Conservation (phyloP, 2,329 filamentous ascomycete genomes). For the Cercospora nicotianae region DNA sequence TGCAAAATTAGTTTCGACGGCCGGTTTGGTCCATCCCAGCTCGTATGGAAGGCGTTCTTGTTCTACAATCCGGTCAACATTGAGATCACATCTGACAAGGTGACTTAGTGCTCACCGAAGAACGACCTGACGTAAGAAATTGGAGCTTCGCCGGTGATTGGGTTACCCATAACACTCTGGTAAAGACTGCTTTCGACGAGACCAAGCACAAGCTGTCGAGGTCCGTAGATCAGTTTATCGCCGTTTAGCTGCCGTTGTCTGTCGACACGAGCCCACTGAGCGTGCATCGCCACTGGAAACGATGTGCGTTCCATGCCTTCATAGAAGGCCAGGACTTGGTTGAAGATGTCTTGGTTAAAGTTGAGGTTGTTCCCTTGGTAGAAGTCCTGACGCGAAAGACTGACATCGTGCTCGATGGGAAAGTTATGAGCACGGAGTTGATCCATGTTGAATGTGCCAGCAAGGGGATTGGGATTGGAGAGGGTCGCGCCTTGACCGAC, state of each 20-base stretch:
- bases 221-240: slow-evolving; percentile 36
- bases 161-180: slow-evolving; percentile 37
- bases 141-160: slow-evolving; percentile 18
- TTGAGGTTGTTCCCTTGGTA: slow-evolving; percentile 37
- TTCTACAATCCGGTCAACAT: slow-evolving; percentile 14
- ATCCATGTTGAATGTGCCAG: slow-evolving; percentile 3
- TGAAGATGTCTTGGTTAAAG: slow-evolving; percentile 40
- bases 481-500: slow-evolving; percentile 29
- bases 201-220: slow-evolving; percentile 37
- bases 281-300: slow-evolving; percentile 33
- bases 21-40: slow-evolving; percentile 37
- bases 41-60: slow-evolving; percentile 40
- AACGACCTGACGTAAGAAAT: slow-evolving; percentile 21
- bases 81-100: background rate
- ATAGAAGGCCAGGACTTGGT: slow-evolving; percentile 34
- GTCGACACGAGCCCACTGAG: slow-evolving; percentile 36
- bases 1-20: slow-evolving; percentile 23
- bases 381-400: slow-evolving; percentile 36
- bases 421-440: slow-evolving; percentile 23
- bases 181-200: slow-evolving; percentile 43
- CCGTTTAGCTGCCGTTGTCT: slow-evolving; percentile 31
- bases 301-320: slow-evolving; percentile 30
- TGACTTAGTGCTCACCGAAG: slow-evolving; percentile 14
- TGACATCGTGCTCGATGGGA: slow-evolving; percentile 40
- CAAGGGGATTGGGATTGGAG: slow-evolving; percentile 21